A percentile compares a stretch with the other conserved stretches of the same genome.
phyloP scores from a whole-genome alignment of 768 basidiomycete species.

The Termitomyces bulborhizus region DNA sequence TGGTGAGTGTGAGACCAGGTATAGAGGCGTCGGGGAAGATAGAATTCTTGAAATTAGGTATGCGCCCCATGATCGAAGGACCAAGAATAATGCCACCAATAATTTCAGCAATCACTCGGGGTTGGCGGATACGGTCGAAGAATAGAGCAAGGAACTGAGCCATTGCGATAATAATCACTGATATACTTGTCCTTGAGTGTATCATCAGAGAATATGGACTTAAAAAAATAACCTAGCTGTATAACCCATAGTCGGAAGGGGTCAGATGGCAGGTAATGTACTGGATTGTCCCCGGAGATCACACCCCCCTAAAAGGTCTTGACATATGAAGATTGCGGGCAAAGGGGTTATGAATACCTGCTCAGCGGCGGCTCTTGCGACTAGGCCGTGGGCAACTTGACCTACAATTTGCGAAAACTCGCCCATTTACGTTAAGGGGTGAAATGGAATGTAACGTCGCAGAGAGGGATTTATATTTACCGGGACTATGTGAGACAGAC shows the following conservation, averaged over 20 bases:
- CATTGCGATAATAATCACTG: slow-evolving; percentile 78
- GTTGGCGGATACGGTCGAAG: slow-evolving; percentile 72
- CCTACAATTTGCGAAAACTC: slow-evolving; percentile 33
- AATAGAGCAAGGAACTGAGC: slow-evolving; percentile 65
- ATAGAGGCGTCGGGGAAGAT: slow-evolving; percentile 54
- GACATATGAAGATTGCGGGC: not conserved
- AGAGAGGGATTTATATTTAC: not conserved
- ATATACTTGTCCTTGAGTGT: not conserved
- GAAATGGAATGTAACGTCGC: not conserved
- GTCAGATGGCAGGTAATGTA: slow-evolving; percentile 50
- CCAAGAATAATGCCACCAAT: slow-evolving; percentile 88
- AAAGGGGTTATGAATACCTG: slow-evolving; percentile 28
- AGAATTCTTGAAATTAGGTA: slow-evolving; percentile 58
- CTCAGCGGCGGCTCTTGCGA: slow-evolving; percentile 41
- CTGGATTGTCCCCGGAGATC: slow-evolving; percentile 71
- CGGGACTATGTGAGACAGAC: slow-evolving; percentile 3
- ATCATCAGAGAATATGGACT: not conserved
- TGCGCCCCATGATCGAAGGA: slow-evolving; percentile 69
- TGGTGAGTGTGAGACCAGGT: slow-evolving; percentile 61
- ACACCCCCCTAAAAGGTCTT: slow-evolving; percentile 55
- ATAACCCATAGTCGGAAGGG: slow-evolving; percentile 76
- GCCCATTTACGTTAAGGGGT: slow-evolving; percentile 34
- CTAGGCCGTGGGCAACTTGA: slow-evolving; percentile 21
- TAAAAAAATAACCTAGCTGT: slow-evolving; percentile 49
- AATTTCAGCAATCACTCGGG: slow-evolving; percentile 91